Evolutionary conservation across 2,329 filamentous ascomycete genomes (phyloP).

Genomic region (Pyricularia grisea): DNA sequence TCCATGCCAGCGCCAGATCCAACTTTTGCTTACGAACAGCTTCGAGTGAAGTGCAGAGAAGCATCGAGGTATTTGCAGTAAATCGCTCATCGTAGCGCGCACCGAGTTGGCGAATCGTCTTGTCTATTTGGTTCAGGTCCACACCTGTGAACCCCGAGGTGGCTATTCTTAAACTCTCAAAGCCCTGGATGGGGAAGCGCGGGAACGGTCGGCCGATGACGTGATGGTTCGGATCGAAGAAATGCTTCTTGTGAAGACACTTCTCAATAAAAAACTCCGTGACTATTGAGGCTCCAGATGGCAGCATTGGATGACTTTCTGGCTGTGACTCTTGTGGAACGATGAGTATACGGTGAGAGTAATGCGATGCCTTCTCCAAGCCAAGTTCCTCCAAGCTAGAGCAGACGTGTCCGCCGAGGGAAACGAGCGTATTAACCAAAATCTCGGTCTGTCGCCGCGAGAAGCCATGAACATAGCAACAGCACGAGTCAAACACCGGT

Average conservation of each 20-base stretch:
- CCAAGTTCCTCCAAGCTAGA: constrained; percentile 31
- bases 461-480: constrained; percentile 54
- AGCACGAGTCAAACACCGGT: constrained; percentile 35
- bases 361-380: constrained; percentile 17
- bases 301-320: constrained; percentile 29
- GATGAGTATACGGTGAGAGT: constrained; percentile 37
- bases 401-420: constrained; percentile 35
- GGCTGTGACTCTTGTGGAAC: constrained; percentile 43
- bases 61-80: constrained; percentile 59
- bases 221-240: constrained; percentile 60
- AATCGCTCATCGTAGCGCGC: constrained; percentile 74
- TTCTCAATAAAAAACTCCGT: constrained; percentile 93
- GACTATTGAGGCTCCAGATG: constrained; percentile 41
- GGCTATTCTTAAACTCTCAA: constrained; percentile 62
- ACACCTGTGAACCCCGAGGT: constrained; percentile 77
- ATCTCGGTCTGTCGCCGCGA: constrained; percentile 38
- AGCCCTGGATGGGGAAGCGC: constrained; percentile 58
- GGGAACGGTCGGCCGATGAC: constrained; percentile 71
- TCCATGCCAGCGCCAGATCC: constrained; percentile 63
- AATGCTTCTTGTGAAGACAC: constrained; percentile 67
- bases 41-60: constrained; percentile 58
- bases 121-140: constrained; percentile 76
- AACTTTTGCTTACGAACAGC: constrained; percentile 66
- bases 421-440: constrained; percentile 35
- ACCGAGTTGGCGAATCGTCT: constrained; percentile 66